These are phyloP conservation scores for Lasiodiplodia theobromae DNA, from an alignment of 2,329 filamentous ascomycete genomes.

Conservation along the genomic window DNA sequence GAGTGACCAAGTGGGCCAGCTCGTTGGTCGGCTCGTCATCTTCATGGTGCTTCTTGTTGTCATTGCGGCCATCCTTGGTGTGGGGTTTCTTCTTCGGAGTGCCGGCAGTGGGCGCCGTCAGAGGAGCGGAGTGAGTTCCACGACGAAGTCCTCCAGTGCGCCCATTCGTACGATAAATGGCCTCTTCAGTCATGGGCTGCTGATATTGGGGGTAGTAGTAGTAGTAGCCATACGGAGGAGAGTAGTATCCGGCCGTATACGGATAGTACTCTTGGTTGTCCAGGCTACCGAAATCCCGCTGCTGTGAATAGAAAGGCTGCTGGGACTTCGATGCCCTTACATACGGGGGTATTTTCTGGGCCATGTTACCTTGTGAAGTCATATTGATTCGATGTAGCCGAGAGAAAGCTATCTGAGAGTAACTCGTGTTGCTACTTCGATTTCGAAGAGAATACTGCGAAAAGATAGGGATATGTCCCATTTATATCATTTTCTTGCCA, in stretches of 20 bases:
- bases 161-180: not conserved
- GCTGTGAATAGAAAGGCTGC: not conserved
- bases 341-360: not conserved
- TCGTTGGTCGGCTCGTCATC: not conserved
- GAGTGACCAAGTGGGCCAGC: not conserved
- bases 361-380: not conserved
- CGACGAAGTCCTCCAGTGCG: not conserved
- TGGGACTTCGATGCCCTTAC: not conserved
- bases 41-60: not conserved
- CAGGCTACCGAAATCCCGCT: not conserved
- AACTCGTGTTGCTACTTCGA: not conserved
- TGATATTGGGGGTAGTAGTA: not conserved
- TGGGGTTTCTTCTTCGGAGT: not conserved
- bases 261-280: not conserved
- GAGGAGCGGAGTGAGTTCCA: not conserved
- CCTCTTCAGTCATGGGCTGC: not conserved
- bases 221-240: not conserved
- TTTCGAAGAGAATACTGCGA: not conserved
- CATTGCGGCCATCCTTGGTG: not conserved
- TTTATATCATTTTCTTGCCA: too few relatives aligned
- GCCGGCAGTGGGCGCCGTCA: not conserved
- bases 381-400: not conserved
- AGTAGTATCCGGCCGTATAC: not conserved
- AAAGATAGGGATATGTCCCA: too few relatives aligned
- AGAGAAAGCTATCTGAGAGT: not conserved